phyloP scores from a whole-genome alignment of 306 rosid species.

The Corylus americana region DNA sequence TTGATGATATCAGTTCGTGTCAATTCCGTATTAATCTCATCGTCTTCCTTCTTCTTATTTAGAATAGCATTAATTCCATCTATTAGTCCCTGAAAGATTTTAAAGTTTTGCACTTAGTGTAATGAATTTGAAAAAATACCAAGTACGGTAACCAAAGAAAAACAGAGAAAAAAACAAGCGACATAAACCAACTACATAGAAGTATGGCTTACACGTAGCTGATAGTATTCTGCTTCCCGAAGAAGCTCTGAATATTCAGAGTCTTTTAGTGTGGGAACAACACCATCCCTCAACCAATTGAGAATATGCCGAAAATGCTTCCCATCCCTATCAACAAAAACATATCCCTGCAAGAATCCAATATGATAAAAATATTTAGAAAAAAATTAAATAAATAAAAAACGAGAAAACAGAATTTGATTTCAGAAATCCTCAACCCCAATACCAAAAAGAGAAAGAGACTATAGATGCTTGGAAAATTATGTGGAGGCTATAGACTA shows the following conservation, averaged over 20 bases:
- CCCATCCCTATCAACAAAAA: conserved; percentile 90
- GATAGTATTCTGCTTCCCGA: conserved; percentile 92
- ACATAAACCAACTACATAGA: conserved; percentile 15
- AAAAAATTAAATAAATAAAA: background rate
- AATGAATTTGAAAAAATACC: background rate
- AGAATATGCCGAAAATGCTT: conserved; percentile 87
- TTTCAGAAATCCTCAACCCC: background rate
- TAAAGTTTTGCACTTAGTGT: conserved; percentile 6
- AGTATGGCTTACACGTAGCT: conserved; percentile 62
- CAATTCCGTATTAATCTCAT: conserved; percentile 64
- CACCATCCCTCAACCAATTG: conserved; percentile 89
- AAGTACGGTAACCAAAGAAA: background rate
- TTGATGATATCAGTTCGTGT: conserved; percentile 87
- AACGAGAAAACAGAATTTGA: background rate
- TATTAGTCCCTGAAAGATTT: conserved; percentile 68
- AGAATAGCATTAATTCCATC: conserved; percentile 60
- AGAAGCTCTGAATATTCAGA: conserved; percentile 56
- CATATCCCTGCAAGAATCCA: conserved; percentile 67
- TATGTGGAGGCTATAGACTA: too few species aligned
- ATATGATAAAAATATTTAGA: conserved; percentile 6
- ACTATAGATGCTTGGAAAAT: background rate
- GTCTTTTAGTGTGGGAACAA: conserved; percentile 70
- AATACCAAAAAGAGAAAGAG: background rate
- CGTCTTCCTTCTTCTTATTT: conserved; percentile 60
- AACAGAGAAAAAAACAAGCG: background rate